Evolutionary conservation across 331 rosid species (phyloP), one percentile per base, ranked within the genome.

Genomic region (Prunus yedoensis): DNA sequence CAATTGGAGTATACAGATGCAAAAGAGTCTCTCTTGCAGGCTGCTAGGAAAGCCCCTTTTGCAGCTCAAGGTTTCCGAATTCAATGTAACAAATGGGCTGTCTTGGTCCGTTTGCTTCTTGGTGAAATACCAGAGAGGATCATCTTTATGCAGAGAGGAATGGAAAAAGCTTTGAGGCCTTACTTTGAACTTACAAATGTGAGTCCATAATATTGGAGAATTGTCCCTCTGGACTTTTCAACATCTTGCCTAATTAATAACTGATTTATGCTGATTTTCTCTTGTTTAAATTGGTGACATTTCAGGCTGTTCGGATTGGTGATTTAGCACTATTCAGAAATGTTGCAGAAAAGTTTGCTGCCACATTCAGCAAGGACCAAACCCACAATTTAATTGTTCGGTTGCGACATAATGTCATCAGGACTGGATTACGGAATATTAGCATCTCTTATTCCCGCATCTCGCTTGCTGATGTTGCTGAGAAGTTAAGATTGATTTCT

Each of bases 51-150:
- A 60, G 66, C 77, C 59, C 66, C 46, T 74, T 18, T 45, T 11
- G 18, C 59, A 23, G 49, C 77, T 15, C 38, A 14, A 46, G 69
- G 69, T 50, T 61, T 74, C 56, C 18, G 32, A 61, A 46, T 59
- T 74, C 77, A 74, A 17, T 46, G 76, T 23, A 58, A 23, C 56
- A 57, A 73, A 73, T 25, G 77, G 66, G 57, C 70, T 46, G 17
- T 51, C 20, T 74, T 47, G 67, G 56, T 49, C 20, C 51, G 61
- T 32, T 51, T 30, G 27, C 47, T 30, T n/a, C 56, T 74, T 1
- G 61, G 67, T 9, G 59, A 63, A 12, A 74, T 18, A 47, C 62
- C n/a, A 17, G 70, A 28, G 49, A 60, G 51, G 32, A 45, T n/a
- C 14, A 46, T 63, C 38, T 74, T 62, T 8, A 20, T 50, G 50